These are phyloP conservation scores for Hyphopichia wangnamkhiaoensis DNA, from an alignment of 1,139 yeast genomes.

Conservation along the genomic window DNA sequence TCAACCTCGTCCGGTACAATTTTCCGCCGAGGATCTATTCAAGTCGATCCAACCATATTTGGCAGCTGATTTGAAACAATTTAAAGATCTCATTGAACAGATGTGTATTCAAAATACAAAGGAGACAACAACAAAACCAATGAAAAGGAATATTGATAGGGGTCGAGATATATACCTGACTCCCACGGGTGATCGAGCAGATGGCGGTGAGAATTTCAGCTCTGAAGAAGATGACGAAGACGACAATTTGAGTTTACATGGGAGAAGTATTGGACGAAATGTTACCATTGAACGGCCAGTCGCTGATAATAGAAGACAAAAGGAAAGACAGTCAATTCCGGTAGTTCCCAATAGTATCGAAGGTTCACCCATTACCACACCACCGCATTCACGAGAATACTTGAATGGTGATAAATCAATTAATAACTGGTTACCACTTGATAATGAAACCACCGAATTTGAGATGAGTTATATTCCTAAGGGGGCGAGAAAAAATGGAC, in stretches of 20 bases:
- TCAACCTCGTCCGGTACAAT: neutral
- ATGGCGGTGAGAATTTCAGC: neutral
- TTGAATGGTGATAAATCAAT: slow-evolving; percentile 4
- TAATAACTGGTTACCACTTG: neutral
- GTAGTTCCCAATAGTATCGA: no score
- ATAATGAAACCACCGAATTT: slow-evolving; percentile 1
- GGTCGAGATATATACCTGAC: neutral
- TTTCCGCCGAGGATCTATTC: slow-evolving; percentile 7
- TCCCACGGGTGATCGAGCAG: neutral
- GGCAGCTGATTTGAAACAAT: slow-evolving; percentile 8
- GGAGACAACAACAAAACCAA: neutral
- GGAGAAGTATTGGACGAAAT: no score
- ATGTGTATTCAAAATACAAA: neutral
- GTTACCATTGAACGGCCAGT: no score
- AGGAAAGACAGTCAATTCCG: no score
- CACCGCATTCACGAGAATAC: slow-evolving; percentile 25
- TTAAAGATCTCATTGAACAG: slow-evolving; percentile 6
- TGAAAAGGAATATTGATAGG: neutral
- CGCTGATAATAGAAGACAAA: no score
- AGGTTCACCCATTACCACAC: slow-evolving; percentile 24
- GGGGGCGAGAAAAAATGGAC: slow-evolving; percentile 5
- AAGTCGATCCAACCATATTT: slow-evolving; percentile 8
- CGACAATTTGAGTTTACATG: slow-evolving; percentile 1
- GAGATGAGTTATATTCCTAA: slow-evolving; percentile 15
- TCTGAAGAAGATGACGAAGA: neutral